Base-by-base conservation (phyloP, 495 filamentous ascomycete species). In the Copromyces sp. region DNA sequence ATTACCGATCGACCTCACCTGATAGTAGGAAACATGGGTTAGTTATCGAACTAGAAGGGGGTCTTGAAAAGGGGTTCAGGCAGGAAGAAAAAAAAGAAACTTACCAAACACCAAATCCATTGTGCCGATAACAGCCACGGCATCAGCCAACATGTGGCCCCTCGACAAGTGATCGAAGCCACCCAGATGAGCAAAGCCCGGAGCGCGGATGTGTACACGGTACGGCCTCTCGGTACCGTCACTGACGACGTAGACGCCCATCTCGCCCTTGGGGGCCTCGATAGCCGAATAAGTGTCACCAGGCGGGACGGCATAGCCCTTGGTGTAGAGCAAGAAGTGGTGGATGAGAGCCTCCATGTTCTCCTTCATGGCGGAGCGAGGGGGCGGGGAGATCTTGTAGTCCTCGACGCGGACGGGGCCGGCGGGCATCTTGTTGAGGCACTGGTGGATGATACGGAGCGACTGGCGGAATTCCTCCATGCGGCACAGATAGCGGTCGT, bases 401-500 rank as follows among this genome's bases (percentile, higher is more conserved):
- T 99, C 95, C 83, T 99, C 95, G 45, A 98, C 94, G 71, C 93
- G 89, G 78, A 98, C 88, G 32, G 95, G 95, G 32, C 95, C 95
- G 40, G 93, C 86, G 20, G 96, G 95, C 93, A 99, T 99, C 87
- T 98, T 92, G 87, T 99, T 98, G 73, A 99, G 83, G 82, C 96
- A 98, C 85, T 99, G 95, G 86, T 97, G 90, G 80, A 99, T 97
- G 84, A 99, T 98, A 76, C 95, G 91, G 71, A 99, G 92, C 29
- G 91, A 94, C 81, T 99, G 96, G 71, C 95, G 88, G 90, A 99
- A 98, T 83, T 99, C 95, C 83, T 99, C 96, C 95, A 99, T 99
- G 78, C 95, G 93, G 89, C 94, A 98, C 65, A 99, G 88, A 77
- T 99, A 99, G 78, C 95, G 91, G 83, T 99, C 95, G 83, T 99